Base-by-base conservation (phyloP, 2,329 filamentous ascomycete genomes). In the Beauveria scarabaeidicola region DNA sequence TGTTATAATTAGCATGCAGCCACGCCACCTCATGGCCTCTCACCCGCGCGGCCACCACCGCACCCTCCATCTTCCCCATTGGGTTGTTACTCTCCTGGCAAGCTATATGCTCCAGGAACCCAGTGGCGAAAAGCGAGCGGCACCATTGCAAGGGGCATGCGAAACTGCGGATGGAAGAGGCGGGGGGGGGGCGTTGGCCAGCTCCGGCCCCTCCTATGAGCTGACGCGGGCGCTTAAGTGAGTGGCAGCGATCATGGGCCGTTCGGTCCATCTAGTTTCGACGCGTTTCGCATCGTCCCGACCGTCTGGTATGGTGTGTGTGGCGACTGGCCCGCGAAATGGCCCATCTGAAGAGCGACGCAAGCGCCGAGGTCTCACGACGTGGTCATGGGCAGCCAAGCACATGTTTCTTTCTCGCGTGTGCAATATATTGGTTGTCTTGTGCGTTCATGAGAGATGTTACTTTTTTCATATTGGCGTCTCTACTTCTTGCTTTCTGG, bases 211-310 rank as follows among this genome's bases (percentile, higher is more conserved):
- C 11, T 23, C 11, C 17, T 17, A 11, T 23, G 11, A 17, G 43
- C 43, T 11, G 6, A 36, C 32, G 13, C 5, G 32, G 32, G 32
- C 32, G 32, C 11, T 13, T 36, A 36, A 36, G 32, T 36, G 32
- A 36, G 32, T 36, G 32, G 32, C 32, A 36, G 23, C 44, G 44
- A 25, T 17, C 15, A 13, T 17, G 25, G 46, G 19, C 21, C 11
- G 21, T 17, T 23, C 5, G 15, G n/a, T n/a, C 13, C 21, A 25
- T 47, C 50, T 9, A 21, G 21, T 21, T 32, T 19, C 11, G 21
- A 9, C 36, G 46, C 38, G 57, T 53, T 52, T 59, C 57, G 41
- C 21, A 47, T 53, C 19, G 47, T 59, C 57, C 57, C 57, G 57
- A 59, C 57, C 46, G 57, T 47, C 23, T 52, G 57, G 57, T 52